These are phyloP conservation scores for Ascochyta lentis DNA, from an alignment of 2,329 filamentous ascomycete species.

Conservation along the genomic window DNA sequence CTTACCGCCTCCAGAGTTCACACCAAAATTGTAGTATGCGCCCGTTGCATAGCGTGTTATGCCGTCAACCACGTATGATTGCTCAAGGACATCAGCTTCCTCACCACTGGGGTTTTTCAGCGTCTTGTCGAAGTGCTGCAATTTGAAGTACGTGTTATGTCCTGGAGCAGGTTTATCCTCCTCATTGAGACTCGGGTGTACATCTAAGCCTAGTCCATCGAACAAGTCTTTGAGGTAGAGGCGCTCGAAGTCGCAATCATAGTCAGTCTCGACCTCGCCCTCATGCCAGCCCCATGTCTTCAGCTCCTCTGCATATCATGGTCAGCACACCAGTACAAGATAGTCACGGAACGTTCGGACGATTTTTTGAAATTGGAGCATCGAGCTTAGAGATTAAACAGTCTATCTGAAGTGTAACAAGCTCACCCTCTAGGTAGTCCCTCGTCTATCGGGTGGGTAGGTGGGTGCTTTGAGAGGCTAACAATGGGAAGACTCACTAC, in stretches of 20 bases:
- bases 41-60: neutral
- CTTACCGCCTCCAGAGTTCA: slow-evolving; percentile 1
- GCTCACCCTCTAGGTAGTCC: no score
- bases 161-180: slow-evolving; percentile 3
- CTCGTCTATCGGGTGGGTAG: no score
- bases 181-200: neutral
- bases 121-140: neutral
- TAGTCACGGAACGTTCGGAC: no score
- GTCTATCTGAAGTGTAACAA: no score
- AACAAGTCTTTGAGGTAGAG: neutral
- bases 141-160: slow-evolving; percentile 1
- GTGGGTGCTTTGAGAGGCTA: neutral
- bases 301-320: neutral
- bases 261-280: neutral
- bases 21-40: slow-evolving; percentile 3
- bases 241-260: slow-evolving; percentile 4
- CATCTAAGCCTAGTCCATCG: slow-evolving; percentile 1
- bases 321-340: neutral
- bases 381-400: no score
- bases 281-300: neutral
- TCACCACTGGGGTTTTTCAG: neutral
- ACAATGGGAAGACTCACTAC: neutral
- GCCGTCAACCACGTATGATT: neutral
- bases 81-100: neutral
- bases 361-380: no score